Evolutionary conservation across 139 green algal genomes (phyloP), one percentile per base, ranked within the genome.

Genomic region (Picochlorum sp.): DNA sequence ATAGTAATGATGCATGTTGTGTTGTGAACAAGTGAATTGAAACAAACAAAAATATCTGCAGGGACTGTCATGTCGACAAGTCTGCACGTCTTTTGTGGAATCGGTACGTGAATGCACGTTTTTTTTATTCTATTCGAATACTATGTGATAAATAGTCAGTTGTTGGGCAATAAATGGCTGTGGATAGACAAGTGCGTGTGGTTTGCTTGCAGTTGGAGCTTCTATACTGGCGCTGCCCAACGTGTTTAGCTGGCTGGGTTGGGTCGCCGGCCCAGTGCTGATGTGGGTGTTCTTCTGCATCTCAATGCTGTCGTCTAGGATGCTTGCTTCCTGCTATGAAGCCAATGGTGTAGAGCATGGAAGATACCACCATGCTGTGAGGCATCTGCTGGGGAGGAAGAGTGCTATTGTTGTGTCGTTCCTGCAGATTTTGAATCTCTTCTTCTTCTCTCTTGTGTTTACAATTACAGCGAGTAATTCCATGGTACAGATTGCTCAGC

Each of bases 181-280:
- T n/a, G n/a, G n/a, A n/a, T n/a, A n/a, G n/a, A n/a, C n/a, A n/a
- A n/a, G n/a, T n/a, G n/a, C n/a, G n/a, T n/a, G n/a, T n/a, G n/a
- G n/a, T n/a, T n/a, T n/a, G n/a, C n/a, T n/a, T n/a, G n/a, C n/a
- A n/a, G 62, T 85, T n/a, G 79, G 79, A 14, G 79, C 76, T 13
- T 77, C 75, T 20, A 77, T 86, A 7, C 70, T 86, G 29, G 78
- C 72, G 7, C 58, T 86, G 32, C 79, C 79, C 13, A 37, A 45
- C n/a, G 59, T 63, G 2, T 57, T 84, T 8, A 43, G 50, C 5
- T 69, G 28, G 59, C 32, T 41, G 14, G 51, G 25, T 28, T 62
- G 14, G 61, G 41, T 51, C 24, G 53, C 39, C 29, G 40, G 24
- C 10, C 53, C 32, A 39, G 49, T 55, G 35, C 57, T 43, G 26